phyloP scores from a whole-genome alignment of 2,329 filamentous ascomycete species.

The Claviceps fusiformis region DNA sequence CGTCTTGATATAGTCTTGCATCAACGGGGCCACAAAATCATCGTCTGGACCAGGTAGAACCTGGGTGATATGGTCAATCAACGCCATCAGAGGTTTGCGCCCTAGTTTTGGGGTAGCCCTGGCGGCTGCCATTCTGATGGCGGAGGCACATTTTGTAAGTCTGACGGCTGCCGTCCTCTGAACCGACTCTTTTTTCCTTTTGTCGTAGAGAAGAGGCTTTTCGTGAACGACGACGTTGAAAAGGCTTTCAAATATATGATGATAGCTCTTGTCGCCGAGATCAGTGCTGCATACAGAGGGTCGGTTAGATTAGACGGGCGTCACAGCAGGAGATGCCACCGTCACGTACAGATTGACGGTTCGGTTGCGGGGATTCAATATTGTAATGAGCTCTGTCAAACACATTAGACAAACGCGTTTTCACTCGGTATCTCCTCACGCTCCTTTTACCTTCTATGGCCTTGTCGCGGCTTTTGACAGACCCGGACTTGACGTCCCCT shows the following conservation, averaged over 20 bases:
- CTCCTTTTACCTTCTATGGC: slow-evolving; percentile 25
- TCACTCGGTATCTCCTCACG: too few species aligned
- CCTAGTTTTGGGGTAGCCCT: slow-evolving; percentile 55
- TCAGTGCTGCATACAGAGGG: slow-evolving; percentile 15
- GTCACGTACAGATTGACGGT: slow-evolving; percentile 23
- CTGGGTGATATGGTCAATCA: slow-evolving; percentile 73
- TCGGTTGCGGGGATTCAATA: slow-evolving; percentile 24
- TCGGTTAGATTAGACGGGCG: background rate
- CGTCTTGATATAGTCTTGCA: slow-evolving; percentile 66
- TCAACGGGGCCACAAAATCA: slow-evolving; percentile 53
- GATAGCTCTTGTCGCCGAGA: slow-evolving; percentile 65
- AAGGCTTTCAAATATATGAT: slow-evolving; percentile 66
- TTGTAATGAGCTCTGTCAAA: slow-evolving; percentile 21
- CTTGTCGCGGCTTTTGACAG: slow-evolving; percentile 24
- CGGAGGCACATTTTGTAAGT: slow-evolving; percentile 55
- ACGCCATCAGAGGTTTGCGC: slow-evolving; percentile 61
- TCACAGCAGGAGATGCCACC: background rate
- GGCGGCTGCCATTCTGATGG: slow-evolving; percentile 58
- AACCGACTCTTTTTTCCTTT: slow-evolving; percentile 31
- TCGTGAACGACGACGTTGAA: slow-evolving; percentile 58
- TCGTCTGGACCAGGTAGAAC: slow-evolving; percentile 49
- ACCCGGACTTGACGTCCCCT: slow-evolving; percentile 22
- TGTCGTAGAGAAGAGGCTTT: slow-evolving; percentile 47
- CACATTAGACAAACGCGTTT: background rate
- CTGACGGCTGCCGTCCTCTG: slow-evolving; percentile 38